These are phyloP conservation scores for Leptomonas pyrrhocoris DNA, from an alignment of 208 protist species.

Conservation along the genomic window DNA sequence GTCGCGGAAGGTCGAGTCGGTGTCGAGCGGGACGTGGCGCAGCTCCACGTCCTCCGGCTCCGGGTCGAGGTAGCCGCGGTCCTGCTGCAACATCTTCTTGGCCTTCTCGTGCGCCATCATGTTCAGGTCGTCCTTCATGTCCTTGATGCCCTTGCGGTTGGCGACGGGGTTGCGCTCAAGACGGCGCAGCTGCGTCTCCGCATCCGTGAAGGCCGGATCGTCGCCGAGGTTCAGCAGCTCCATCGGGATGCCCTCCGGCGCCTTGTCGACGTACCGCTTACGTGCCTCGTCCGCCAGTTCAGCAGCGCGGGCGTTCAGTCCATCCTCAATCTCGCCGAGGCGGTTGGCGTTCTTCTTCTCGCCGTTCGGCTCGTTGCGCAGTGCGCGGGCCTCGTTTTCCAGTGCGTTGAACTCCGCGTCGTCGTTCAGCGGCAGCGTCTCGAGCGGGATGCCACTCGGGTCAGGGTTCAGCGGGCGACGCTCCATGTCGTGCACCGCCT, in stretches of 20 bases:
- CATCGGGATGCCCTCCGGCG: conserved; percentile 54
- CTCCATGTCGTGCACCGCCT: conserved; percentile 61
- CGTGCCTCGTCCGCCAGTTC: conserved; percentile 62
- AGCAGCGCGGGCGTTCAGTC: conserved; percentile 63
- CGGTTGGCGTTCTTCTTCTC: conserved; percentile 46
- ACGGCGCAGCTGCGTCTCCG: conserved; percentile 57
- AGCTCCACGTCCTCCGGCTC: conserved; percentile 71
- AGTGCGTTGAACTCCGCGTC: conserved; percentile 63
- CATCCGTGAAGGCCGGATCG: conserved; percentile 54
- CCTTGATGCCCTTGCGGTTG: conserved; percentile 64
- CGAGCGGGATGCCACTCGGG: conserved; percentile 68
- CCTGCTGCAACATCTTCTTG: conserved; percentile 48
- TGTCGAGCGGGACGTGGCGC: conserved; percentile 60
- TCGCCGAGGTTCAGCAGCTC: conserved; percentile 64
- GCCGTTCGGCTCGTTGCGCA: conserved; percentile 40
- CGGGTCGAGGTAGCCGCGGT: conserved; percentile 75
- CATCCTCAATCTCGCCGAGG: conserved; percentile 52
- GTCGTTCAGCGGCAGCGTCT: conserved; percentile 64
- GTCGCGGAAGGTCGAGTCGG: conserved; percentile 67
- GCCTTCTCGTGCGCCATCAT: conserved; percentile 62
- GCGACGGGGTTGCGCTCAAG: conserved; percentile 67
- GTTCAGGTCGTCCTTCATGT: conserved; percentile 75
- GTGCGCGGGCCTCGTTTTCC: conserved; percentile 63
- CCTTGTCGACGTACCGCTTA: conserved; percentile 53
- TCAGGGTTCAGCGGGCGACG: conserved; percentile 47